These are phyloP conservation scores for Cenchrus purpureus DNA, from an alignment of 176 grass and related monocot species.

Conservation along the genomic window DNA sequence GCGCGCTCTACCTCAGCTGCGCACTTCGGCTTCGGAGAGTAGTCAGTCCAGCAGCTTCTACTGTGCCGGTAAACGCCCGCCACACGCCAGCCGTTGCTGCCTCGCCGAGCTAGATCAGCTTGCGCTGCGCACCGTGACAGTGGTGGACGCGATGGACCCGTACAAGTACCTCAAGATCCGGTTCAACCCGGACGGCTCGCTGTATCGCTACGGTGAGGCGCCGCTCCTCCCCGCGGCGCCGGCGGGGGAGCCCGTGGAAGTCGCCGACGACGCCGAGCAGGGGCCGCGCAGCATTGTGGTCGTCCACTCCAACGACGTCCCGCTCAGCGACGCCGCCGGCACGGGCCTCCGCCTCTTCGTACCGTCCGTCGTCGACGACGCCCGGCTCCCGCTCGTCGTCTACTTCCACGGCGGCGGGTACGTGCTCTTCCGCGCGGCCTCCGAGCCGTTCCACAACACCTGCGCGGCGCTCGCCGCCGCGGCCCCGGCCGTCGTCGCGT, in stretches of 20 bases:
- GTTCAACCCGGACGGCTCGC: slow-evolving; percentile 65
- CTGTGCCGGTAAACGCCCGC: background rate
- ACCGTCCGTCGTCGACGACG: slow-evolving; percentile 13
- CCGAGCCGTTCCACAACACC: slow-evolving; percentile 58
- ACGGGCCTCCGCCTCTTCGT: slow-evolving; percentile 84
- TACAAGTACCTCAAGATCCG: slow-evolving; percentile 82
- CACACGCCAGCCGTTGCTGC: background rate
- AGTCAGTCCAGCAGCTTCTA: background rate
- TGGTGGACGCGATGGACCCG: slow-evolving; percentile 61
- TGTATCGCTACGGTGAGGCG: slow-evolving; percentile 42
- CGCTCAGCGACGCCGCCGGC: slow-evolving; percentile 52
- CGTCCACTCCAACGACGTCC: slow-evolving; percentile 63
- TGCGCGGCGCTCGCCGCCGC: slow-evolving; percentile 56
- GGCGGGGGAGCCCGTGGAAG: slow-evolving; percentile 30
- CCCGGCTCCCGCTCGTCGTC: too few species aligned
- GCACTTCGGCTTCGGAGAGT: background rate
- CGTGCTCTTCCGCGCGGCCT: slow-evolving; percentile 69
- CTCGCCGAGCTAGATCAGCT: background rate
- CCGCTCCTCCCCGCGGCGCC: slow-evolving; percentile 42
- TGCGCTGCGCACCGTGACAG: background rate
- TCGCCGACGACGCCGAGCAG: background rate
- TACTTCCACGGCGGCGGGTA: slow-evolving; percentile 76
- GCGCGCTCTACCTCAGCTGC: background rate
- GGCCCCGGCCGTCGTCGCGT: slow-evolving; percentile 61
- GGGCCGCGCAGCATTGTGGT: slow-evolving; percentile 40